Conservation (phyloP, 257 asterid species). For the Solanum medicagineum region DNA sequence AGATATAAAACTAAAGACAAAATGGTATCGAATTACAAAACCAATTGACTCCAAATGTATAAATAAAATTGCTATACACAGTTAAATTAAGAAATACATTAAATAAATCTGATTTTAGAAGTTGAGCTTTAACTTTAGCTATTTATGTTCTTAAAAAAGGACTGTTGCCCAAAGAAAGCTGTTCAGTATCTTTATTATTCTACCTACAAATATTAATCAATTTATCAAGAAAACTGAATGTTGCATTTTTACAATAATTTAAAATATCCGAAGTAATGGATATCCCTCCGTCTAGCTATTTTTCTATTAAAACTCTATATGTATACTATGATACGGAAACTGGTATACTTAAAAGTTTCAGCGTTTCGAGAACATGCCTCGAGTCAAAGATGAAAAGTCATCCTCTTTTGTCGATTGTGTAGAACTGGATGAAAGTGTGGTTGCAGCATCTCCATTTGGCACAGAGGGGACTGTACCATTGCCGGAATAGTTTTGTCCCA, state of each 20-base stretch:
- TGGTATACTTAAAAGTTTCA: conserved; percentile 7
- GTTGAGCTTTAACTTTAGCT: neutral
- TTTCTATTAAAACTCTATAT: neutral
- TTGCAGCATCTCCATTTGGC: conserved; percentile 20
- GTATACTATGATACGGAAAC: conserved; percentile 4
- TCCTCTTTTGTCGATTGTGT: conserved; percentile 55
- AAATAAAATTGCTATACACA: neutral
- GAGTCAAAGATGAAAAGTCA: conserved; percentile 91
- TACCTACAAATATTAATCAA: conserved; percentile 22
- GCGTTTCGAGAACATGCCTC: conserved; percentile 65
- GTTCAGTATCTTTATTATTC: conserved; percentile 7
- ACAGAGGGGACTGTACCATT: conserved; percentile 37
- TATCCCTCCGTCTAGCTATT: neutral
- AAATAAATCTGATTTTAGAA: neutral
- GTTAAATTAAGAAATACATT: neutral
- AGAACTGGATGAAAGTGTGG: conserved; percentile 38
- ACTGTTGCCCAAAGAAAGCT: neutral
- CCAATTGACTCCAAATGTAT: neutral
- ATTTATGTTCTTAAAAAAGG: neutral
- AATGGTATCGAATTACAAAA: neutral
- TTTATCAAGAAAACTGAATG: conserved; percentile 7
- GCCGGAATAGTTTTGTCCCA: conserved; percentile 31
- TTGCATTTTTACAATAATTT: conserved; percentile 29
- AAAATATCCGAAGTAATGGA: conserved; percentile 19
- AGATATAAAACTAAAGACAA: neutral